These are phyloP conservation scores for Suhomyces atakaporum DNA, from an alignment of 1,139 yeast genomes.

Conservation along the genomic window DNA sequence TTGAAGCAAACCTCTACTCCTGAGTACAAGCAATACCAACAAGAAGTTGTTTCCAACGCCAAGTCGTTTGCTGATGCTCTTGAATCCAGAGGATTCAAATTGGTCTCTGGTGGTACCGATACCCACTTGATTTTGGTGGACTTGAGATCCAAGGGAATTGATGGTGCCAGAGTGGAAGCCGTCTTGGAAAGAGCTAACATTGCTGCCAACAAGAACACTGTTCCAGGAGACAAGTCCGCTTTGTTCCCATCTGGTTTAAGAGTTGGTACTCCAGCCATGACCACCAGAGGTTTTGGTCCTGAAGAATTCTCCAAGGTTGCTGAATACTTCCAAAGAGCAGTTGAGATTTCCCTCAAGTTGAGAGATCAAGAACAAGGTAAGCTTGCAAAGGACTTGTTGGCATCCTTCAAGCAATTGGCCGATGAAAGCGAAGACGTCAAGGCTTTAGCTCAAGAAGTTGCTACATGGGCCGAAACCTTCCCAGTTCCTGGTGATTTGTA, in stretches of 20 bases:
- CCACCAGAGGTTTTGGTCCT: slow-evolving; percentile 88
- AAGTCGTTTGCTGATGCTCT: slow-evolving; percentile 73
- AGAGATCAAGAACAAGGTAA: slow-evolving; percentile 61
- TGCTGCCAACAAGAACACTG: slow-evolving; percentile 94
- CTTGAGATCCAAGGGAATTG: slow-evolving; percentile 80
- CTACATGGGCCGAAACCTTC: slow-evolving; percentile 63
- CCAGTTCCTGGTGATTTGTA: slow-evolving; percentile 80
- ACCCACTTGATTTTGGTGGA: slow-evolving; percentile 88
- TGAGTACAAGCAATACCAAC: slow-evolving; percentile 83
- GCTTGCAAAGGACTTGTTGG: slow-evolving; percentile 63
- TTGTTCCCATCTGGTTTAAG: slow-evolving; percentile 94
- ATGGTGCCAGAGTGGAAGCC: slow-evolving; percentile 95
- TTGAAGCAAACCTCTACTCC: slow-evolving; percentile 86
- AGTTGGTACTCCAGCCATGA: slow-evolving; percentile 98
- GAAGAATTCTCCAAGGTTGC: slow-evolving; percentile 79
- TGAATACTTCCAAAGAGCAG: slow-evolving; percentile 76
- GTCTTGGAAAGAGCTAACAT: slow-evolving; percentile 87
- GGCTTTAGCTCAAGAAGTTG: slow-evolving; percentile 61
- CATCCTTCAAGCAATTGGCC: slow-evolving; percentile 65
- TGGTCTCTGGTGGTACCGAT: slow-evolving; percentile 93
- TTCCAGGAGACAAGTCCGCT: slow-evolving; percentile 95
- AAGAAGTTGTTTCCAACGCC: slow-evolving; percentile 80
- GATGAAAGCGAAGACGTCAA: slow-evolving; percentile 58
- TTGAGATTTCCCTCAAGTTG: slow-evolving; percentile 60
- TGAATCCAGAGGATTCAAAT: slow-evolving; percentile 63